Base-by-base conservation (phyloP, 768 basidiomycete genomes). In the Daedaleopsis sinensis region DNA sequence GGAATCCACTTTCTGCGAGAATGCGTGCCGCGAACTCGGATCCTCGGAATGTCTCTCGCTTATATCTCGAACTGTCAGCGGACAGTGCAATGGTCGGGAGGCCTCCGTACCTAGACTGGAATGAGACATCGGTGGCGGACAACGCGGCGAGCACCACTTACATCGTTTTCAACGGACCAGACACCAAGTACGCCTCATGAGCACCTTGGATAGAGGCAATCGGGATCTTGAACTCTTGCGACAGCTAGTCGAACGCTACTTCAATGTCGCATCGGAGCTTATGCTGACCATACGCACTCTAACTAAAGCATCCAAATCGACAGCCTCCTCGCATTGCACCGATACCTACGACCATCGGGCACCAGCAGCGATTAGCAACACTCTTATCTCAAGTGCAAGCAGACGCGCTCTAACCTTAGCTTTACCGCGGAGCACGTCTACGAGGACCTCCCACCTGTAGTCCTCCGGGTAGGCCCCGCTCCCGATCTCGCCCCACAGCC, bases 171-270 rank as follows among this genome's bases (percentile, higher is more conserved):
- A 96, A 76, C 6, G 90, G 71, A 48, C 89, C 87, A 1, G 93
- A 90, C 21, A 94, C 88, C 12, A 94, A 83, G 68, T 90, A 95
- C 0, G 92, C 88, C 67, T 94, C 91, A 59, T 86, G 85, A 1
- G 93, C 92, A 63, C 88, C 85, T 67, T 93, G 92, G 70, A 93
- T 84, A 2, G 87, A 86, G 4, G 90, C 85, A 57, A 93, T 81
- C 7, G 86, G 84, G 71, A 92, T 92, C 66, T 88, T 81, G 81
- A 93, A 95, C 70, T 95, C 92, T 68, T 94, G 91, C 36, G 91
- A 85, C 38, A 93, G 79, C 84, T 91, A 63, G 47, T 27, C 47
- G 47, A 15, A 54, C 44, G 64, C 38, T 15, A 23, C 3, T 32
- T 16, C 11, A 18, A 19, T 36, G 21, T 24, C 4, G 27, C 27